Percentiles rank a stretch among this genome's conserved stretches.
These are phyloP conservation scores for Cyberlindnera samutprakarnensis DNA, from an alignment of 805 yeast species.

Conservation along the genomic window DNA sequence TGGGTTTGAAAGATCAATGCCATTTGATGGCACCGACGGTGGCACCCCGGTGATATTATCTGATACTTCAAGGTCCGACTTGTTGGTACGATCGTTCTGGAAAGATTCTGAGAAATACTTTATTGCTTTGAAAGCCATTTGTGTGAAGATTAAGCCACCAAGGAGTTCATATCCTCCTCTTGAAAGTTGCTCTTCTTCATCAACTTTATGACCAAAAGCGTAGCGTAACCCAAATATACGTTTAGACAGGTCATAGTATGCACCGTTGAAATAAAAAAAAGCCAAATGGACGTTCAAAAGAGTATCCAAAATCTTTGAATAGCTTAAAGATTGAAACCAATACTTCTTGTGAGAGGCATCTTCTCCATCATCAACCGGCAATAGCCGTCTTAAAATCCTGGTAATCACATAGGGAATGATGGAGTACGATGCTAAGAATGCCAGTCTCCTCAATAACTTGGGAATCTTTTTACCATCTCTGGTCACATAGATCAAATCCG, in stretches of 20 bases:
- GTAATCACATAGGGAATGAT: constrained; percentile 52
- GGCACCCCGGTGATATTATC: background rate
- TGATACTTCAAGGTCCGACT: background rate
- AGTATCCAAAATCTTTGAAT: constrained; percentile 39
- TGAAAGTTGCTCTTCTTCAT: constrained; percentile 30
- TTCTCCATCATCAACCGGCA: constrained; percentile 5
- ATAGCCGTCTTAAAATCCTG: constrained; percentile 16
- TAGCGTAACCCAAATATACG: constrained; percentile 76
- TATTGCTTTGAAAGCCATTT: constrained; percentile 36
- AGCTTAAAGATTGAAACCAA: constrained; percentile 25
- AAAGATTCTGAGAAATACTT: constrained; percentile 5
- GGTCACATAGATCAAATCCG: constrained; percentile 64
- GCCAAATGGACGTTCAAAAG: constrained; percentile 69
- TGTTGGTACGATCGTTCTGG: background rate
- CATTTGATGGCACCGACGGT: constrained; percentile 2
- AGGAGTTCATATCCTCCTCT: constrained; percentile 67
- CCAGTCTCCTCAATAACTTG: constrained; percentile 35
- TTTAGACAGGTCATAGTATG: constrained; percentile 72
- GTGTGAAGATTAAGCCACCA: constrained; percentile 55
- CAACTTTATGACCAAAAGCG: constrained; percentile 58
- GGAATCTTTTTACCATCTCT: constrained; percentile 47
- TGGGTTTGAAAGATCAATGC: constrained; percentile 51
- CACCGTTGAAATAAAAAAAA: constrained; percentile 73
- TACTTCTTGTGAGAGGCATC: constrained; percentile 11
- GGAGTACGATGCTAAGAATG: constrained; percentile 54